phyloP scores from a whole-genome alignment of 495 filamentous ascomycete species.

The Hypoxylon rickii region DNA sequence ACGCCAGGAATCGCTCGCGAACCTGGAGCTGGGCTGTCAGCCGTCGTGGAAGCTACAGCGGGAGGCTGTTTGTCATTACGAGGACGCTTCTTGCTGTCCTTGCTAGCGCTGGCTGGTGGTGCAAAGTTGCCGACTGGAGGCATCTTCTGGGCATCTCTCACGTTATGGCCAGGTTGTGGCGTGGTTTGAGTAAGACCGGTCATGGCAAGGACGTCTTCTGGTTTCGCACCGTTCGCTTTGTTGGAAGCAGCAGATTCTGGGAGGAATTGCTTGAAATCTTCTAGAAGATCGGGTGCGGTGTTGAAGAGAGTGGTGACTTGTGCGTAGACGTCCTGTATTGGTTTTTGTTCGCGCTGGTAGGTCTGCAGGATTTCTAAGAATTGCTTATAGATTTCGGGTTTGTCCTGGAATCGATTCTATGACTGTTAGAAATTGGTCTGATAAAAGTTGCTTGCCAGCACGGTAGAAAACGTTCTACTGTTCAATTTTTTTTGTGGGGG shows the following conservation, averaged over 20 bases:
- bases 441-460: background rate
- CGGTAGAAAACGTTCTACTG: background rate
- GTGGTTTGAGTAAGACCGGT: conserved; percentile 46
- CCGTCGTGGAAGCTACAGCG: conserved; percentile 33
- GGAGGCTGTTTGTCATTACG: conserved; percentile 48
- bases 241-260: conserved; percentile 92
- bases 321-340: conserved; percentile 97
- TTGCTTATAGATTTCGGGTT: conserved; percentile 98
- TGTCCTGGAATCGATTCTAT: conserved; percentile 91
- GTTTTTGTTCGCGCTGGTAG: conserved; percentile 97
- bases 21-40: conserved; percentile 42
- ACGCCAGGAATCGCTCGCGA: conserved; percentile 41
- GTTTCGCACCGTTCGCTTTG: conserved; percentile 72
- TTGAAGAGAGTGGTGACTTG: conserved; percentile 96
- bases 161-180: conserved; percentile 49
- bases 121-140: conserved; percentile 95
- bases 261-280: conserved; percentile 99
- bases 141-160: conserved; percentile 67
- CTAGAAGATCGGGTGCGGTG: conserved; percentile 91
- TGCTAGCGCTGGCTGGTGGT: conserved; percentile 75
- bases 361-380: conserved; percentile 99
- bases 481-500: conserved; percentile 26
- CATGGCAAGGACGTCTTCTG: conserved; percentile 68
- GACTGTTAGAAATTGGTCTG: conserved; percentile 8
- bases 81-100: conserved; percentile 75